Conservation (phyloP, 1,284 basidiomycete species). For the Veloporphyrellus conicus region DNA sequence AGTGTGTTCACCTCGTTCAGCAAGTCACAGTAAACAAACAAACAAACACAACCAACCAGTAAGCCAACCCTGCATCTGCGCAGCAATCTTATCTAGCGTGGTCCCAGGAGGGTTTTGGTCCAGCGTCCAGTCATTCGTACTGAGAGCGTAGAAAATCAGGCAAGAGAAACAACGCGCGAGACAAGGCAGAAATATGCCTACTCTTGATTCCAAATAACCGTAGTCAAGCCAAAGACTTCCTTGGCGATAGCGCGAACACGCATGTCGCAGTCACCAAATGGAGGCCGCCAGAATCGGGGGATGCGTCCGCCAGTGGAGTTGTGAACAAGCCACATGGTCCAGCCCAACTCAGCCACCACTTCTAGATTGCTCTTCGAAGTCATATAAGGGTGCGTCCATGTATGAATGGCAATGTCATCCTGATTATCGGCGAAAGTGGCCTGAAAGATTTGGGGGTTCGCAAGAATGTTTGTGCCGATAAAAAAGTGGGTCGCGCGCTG, state of each 20-base stretch:
- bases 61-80: conserved; percentile 53
- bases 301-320: conserved; percentile 74
- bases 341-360: conserved; percentile 76
- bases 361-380: conserved; percentile 69
- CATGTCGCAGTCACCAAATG: conserved; percentile 73
- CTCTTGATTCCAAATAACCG: conserved; percentile 81
- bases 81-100: conserved; percentile 42
- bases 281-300: conserved; percentile 73
- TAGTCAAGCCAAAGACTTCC: conserved; percentile 65
- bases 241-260: conserved; percentile 71
- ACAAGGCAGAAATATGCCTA: conserved; percentile 33
- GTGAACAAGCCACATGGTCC: conserved; percentile 78
- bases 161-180: neutral
- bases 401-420: conserved; percentile 74
- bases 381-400: conserved; percentile 79
- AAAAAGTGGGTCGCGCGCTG: conserved; percentile 74
- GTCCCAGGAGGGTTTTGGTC: conserved; percentile 35
- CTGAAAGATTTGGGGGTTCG: conserved; percentile 52
- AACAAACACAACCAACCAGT: conserved; percentile 36
- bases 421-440: conserved; percentile 47
- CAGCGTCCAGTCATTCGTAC: conserved; percentile 67
- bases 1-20: conserved; percentile 9
- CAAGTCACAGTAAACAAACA: neutral
- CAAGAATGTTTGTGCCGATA: conserved; percentile 71
- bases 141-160: conserved; percentile 28